These are phyloP conservation scores for Thinopyrum elongatum DNA, from an alignment of 176 grass and related monocot species.

Conservation along the genomic window DNA sequence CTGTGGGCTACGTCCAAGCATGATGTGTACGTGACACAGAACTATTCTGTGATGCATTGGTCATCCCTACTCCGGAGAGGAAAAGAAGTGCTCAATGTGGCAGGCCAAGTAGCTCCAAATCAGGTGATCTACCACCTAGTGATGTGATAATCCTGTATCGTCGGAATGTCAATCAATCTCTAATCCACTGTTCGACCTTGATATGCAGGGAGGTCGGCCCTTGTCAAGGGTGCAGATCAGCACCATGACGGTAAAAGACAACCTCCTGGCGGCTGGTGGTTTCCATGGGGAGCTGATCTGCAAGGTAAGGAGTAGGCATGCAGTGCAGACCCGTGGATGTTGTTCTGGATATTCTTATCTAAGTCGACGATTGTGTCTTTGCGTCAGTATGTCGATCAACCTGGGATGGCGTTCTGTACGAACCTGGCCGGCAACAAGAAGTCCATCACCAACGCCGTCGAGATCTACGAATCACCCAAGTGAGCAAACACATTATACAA, in stretches of 20 bases:
- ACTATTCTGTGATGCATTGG: conserved; percentile 86
- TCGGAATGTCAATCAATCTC: neutral
- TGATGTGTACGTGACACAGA: conserved; percentile 75
- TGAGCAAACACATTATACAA: conserved; percentile 1
- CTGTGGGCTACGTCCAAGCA: conserved; percentile 83
- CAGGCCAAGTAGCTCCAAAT: conserved; percentile 30
- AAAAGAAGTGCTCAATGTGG: conserved; percentile 65
- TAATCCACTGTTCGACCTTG: neutral
- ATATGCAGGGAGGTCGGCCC: conserved; percentile 19
- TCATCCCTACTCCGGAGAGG: conserved; percentile 54
- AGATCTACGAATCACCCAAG: conserved; percentile 45
- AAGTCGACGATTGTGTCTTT: neutral
- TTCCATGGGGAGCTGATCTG: conserved; percentile 86
- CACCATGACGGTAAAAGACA: conserved; percentile 62
- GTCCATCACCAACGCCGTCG: conserved; percentile 79
- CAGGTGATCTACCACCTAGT: conserved; percentile 21
- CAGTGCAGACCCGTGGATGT: neutral
- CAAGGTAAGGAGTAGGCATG: conserved; percentile 46
- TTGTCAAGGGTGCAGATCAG: conserved; percentile 82
- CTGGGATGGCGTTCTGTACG: conserved; percentile 56
- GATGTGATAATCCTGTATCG: neutral
- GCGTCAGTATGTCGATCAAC: conserved; percentile 54
- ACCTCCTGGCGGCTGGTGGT: conserved; percentile 77
- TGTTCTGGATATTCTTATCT: neutral
- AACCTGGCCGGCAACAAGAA: conserved; percentile 55